These are phyloP conservation scores for Cyberlindnera saturnus DNA, from an alignment of 805 yeast species.

Conservation along the genomic window DNA sequence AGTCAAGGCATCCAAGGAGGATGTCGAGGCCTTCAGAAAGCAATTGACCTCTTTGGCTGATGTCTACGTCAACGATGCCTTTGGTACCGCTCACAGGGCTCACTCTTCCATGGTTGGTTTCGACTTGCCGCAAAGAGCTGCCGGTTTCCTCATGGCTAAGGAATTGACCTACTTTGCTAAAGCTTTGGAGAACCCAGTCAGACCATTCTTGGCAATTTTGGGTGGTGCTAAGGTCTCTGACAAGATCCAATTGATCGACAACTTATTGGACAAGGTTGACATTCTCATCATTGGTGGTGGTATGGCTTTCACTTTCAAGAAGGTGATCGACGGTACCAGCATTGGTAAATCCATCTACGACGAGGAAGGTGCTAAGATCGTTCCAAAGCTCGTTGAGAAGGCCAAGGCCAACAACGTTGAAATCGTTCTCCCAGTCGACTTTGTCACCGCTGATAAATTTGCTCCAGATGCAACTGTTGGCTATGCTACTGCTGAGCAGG, in stretches of 20 bases:
- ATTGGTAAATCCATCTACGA: conserved; percentile 94
- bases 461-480: conserved; percentile 85
- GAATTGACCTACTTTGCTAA: conserved; percentile 96
- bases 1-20: conserved; percentile 85
- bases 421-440: conserved; percentile 91
- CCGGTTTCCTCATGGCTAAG: conserved; percentile 98
- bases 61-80: conserved; percentile 96
- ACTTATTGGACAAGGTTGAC: conserved; percentile 93
- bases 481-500: conserved; percentile 79
- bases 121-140: conserved; percentile 91
- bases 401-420: conserved; percentile 95
- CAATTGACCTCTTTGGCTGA: conserved; percentile 91
- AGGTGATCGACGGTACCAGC: conserved; percentile 75
- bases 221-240: conserved; percentile 99
- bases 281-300: conserved; percentile 97
- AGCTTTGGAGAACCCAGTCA: conserved; percentile 95
- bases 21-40: conserved; percentile 81
- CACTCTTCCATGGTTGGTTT: conserved; percentile 99
- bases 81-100: conserved; percentile 99
- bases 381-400: conserved; percentile 86
- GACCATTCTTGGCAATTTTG: conserved; percentile 97
- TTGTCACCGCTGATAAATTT: conserved; percentile 92
- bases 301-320: conserved; percentile 99
- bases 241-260: conserved; percentile 97
- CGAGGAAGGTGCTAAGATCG: conserved; percentile 92